phyloP scores from a whole-genome alignment of 768 basidiomycete species.

The Lepiota brunneoincarnata region DNA sequence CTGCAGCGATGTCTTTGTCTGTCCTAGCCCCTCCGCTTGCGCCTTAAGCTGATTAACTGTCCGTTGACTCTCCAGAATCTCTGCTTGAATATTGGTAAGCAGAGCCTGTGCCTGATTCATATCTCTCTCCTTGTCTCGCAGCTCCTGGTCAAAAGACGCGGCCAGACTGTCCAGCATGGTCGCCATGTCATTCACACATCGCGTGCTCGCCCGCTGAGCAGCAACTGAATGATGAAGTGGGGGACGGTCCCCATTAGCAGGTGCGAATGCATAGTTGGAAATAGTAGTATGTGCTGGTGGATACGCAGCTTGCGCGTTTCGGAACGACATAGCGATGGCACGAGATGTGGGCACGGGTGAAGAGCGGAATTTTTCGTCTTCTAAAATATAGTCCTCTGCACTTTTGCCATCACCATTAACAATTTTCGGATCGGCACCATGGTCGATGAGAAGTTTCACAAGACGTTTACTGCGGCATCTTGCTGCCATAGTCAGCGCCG shows the following conservation, averaged over 20 bases:
- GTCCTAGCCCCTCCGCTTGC: constrained; percentile 64
- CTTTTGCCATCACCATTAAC: constrained; percentile 94
- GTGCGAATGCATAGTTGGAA: constrained; percentile 40
- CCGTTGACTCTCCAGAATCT: constrained; percentile 84
- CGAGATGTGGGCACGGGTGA: constrained; percentile 81
- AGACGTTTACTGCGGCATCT: constrained; percentile 93
- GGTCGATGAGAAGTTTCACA: constrained; percentile 93
- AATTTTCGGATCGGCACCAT: constrained; percentile 95
- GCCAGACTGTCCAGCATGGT: constrained; percentile 87
- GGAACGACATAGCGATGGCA: constrained; percentile 64
- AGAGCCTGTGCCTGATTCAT: constrained; percentile 86
- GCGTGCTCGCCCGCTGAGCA: constrained; percentile 83
- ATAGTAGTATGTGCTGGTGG: constrained; percentile 44
- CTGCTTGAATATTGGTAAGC: constrained; percentile 81
- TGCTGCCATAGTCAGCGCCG: constrained; percentile 94
- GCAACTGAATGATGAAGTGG: constrained; percentile 83
- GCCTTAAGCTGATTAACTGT: constrained; percentile 65
- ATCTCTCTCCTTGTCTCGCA: constrained; percentile 89
- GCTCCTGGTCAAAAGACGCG: constrained; percentile 86
- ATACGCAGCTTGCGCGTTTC: constrained; percentile 63
- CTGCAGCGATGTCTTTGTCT: constrained; percentile 55
- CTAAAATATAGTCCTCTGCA: constrained; percentile 97
- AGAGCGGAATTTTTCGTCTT: constrained; percentile 95
- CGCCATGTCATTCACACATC: constrained; percentile 82
- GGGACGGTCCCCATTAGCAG: constrained; percentile 58